Conservation (phyloP, 116 monocot species). For the Papilionanthe hybrid region DNA sequence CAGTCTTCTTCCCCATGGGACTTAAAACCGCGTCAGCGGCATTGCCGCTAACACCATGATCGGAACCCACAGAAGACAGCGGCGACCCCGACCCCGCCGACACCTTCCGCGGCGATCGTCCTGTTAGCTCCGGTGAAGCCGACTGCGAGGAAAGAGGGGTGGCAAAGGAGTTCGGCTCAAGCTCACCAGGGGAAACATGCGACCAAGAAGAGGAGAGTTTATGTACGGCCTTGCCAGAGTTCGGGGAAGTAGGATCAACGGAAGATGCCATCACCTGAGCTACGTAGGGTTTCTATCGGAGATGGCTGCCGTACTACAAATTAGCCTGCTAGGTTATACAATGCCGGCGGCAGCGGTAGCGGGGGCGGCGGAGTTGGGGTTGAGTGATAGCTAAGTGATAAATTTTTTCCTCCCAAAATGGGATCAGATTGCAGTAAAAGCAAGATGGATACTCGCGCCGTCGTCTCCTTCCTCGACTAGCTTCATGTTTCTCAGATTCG, state of each 20-base stretch:
- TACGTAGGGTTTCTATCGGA: not conserved
- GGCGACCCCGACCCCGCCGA: not conserved
- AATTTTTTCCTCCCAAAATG: not conserved
- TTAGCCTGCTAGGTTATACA: not conserved
- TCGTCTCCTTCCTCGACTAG: not conserved
- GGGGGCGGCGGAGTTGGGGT: not conserved
- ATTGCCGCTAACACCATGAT: not conserved
- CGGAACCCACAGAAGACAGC: not conserved
- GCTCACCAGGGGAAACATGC: not conserved
- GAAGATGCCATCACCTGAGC: not conserved
- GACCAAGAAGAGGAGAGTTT: not conserved
- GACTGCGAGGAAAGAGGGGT: constrained; percentile 3
- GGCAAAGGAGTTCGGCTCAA: not conserved
- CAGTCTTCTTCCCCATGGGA: constrained; percentile 29
- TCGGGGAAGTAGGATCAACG: not conserved
- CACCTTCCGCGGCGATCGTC: not conserved
- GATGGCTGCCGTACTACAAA: not conserved
- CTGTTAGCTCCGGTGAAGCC: not conserved
- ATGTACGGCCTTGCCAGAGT: not conserved
- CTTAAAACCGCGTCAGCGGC: not conserved
- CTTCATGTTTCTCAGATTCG: not conserved
- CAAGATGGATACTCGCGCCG: not conserved
- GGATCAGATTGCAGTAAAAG: not conserved
- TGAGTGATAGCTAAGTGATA: not conserved
- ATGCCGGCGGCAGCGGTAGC: not conserved